Evolutionary conservation across 108 stramenopile species (phyloP).

Genomic region (Nitzschia palea): DNA sequence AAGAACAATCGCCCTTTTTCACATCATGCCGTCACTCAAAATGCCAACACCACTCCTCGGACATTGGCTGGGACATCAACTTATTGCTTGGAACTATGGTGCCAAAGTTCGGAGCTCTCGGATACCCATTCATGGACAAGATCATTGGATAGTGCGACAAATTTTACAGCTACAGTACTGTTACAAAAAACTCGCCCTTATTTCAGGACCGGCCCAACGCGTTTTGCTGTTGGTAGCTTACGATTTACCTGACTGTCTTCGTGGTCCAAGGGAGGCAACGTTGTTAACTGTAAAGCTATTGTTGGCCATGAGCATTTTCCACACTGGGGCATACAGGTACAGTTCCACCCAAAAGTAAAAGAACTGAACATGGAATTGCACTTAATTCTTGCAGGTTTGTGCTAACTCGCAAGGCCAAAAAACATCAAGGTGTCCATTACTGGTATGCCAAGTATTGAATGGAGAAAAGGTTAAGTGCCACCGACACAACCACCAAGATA

Average conservation of each 20-base stretch:
- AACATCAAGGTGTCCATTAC: too few relatives aligned
- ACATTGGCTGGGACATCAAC: slow-evolving; percentile 94
- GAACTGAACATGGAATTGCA: slow-evolving; percentile 67
- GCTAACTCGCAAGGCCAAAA: slow-evolving; percentile 1
- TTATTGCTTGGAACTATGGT: slow-evolving; percentile 74
- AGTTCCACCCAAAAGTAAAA: slow-evolving; percentile 94
- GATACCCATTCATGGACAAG: slow-evolving; percentile 89
- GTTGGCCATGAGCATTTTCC: slow-evolving; percentile 70
- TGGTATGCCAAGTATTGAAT: neutral
- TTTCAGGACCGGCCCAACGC: slow-evolving; percentile 37
- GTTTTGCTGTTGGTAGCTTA: slow-evolving; percentile 64
- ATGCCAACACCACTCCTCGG: slow-evolving; percentile 78
- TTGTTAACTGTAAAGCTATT: slow-evolving; percentile 87
- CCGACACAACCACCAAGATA: neutral
- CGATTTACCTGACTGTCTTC: slow-evolving; percentile 18
- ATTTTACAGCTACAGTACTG: neutral
- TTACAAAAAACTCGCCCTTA: slow-evolving; percentile 15
- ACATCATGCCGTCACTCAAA: slow-evolving; percentile 48
- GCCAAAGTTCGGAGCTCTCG: slow-evolving; percentile 41
- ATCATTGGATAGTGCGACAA: slow-evolving; percentile 46
- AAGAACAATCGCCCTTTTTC: too few relatives aligned
- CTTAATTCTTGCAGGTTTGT: slow-evolving; percentile 64
- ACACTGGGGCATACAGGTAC: slow-evolving; percentile 93
- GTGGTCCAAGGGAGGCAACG: slow-evolving; percentile 20
- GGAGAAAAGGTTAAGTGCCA: neutral